Percentiles rank a stretch among this genome's conserved stretches.
These are phyloP conservation scores for Elymus sibiricus DNA, from an alignment of 176 grass and related monocot genomes.

Conservation along the genomic window DNA sequence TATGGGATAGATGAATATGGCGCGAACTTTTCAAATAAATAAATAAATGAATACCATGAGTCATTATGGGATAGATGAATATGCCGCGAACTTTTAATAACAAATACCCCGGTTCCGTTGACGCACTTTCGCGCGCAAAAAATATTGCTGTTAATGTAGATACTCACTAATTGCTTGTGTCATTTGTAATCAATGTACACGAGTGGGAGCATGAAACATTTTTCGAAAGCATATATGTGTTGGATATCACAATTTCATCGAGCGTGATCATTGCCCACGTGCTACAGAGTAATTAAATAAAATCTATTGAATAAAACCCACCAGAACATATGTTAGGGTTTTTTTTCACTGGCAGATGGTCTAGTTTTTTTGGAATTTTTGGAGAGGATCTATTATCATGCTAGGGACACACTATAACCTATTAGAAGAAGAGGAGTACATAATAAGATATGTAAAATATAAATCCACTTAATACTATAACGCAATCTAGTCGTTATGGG, in stretches of 20 bases:
- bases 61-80: neutral
- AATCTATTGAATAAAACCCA: no score
- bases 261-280: neutral
- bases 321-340: no score
- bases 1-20: neutral
- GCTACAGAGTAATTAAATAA: neutral
- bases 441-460: neutral
- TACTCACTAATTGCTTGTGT: neutral
- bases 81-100: no score
- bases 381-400: no score
- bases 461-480: neutral
- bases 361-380: no score
- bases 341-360: no score
- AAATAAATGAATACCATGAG: no score
- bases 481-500: neutral
- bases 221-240: neutral
- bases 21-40: neutral
- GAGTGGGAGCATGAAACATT: neutral
- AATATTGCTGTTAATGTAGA: neutral
- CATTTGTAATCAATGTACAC: neutral
- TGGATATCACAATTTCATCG: neutral
- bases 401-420: no score
- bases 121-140: no score
- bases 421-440: neutral
- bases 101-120: no score